phyloP scores from a whole-genome alignment of 2,329 filamentous ascomycete species.

The Neofusicoccum parvum region DNA sequence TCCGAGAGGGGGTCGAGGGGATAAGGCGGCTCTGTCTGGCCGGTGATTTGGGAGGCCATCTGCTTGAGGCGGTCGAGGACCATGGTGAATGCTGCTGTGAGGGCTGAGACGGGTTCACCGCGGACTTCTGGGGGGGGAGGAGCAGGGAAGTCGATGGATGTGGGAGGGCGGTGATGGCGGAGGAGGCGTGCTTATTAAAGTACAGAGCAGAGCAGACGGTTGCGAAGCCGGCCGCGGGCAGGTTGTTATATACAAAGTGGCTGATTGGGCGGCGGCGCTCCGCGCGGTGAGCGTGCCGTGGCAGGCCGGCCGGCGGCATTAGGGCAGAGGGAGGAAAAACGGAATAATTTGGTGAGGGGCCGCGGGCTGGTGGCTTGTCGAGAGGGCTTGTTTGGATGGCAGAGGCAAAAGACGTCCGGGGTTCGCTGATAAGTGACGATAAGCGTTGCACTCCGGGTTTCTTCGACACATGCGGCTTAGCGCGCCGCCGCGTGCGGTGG shows the following conservation, averaged over 20 bases:
- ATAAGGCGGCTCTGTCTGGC: constrained; percentile 59
- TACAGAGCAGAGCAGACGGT: not conserved
- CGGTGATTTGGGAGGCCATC: constrained; percentile 63
- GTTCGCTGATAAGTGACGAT: constrained; percentile 9
- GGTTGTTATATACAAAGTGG: constrained; percentile 1
- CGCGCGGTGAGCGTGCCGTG: not conserved
- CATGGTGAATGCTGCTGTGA: constrained; percentile 44
- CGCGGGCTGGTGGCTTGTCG: not conserved
- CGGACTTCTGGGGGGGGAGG: not conserved
- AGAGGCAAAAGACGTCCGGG: not conserved
- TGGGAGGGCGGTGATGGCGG: not conserved
- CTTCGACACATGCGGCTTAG: constrained; percentile 7
- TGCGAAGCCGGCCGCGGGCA: constrained; percentile 1
- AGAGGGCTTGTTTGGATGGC: not conserved
- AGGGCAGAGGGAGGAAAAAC: not conserved
- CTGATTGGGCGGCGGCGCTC: not conserved
- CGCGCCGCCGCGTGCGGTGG: constrained; percentile 10
- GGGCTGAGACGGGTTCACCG: not conserved
- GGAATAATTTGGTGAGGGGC: constrained; percentile 9
- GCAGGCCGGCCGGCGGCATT: constrained; percentile 2
- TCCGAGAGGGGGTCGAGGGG: constrained; percentile 77
- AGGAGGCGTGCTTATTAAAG: not conserved
- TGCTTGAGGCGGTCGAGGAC: constrained; percentile 66
- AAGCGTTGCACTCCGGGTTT: constrained; percentile 13
- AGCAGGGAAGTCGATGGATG: not conserved